These are phyloP conservation scores for Cyberlindnera saturnus DNA, from an alignment of 805 yeast species.

Conservation along the genomic window DNA sequence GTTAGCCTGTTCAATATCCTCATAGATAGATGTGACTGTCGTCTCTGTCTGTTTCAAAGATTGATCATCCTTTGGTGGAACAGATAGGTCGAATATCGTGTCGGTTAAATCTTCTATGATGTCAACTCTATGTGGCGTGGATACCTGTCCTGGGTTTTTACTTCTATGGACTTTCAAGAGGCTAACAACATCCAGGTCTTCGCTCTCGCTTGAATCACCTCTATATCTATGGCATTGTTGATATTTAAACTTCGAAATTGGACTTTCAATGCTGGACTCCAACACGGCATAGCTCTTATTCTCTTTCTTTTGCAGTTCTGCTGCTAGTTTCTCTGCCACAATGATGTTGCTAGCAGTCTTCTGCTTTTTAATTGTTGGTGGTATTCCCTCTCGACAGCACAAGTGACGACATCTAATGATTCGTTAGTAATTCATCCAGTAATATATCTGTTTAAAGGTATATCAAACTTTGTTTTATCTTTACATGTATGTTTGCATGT, in stretches of 20 bases:
- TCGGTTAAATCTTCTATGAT: too few relatives aligned
- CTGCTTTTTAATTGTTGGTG: conserved; percentile 10
- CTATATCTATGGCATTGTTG: neutral
- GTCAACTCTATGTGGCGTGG: too few relatives aligned
- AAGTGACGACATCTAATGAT: conserved; percentile 34
- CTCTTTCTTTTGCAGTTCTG: neutral
- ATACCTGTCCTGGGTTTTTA: too few relatives aligned
- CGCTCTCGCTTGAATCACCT: neutral
- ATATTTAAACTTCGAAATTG: neutral
- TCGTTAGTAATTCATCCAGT: conserved; percentile 11
- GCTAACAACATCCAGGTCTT: neutral
- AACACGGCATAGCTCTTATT: conserved; percentile 3
- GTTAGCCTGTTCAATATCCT: conserved; percentile 11
- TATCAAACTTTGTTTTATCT: conserved; percentile 22
- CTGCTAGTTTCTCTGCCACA: neutral
- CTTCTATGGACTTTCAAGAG: neutral
- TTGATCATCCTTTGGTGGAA: neutral
- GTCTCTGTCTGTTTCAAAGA: neutral
- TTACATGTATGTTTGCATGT: conserved; percentile 40
- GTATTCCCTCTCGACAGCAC: conserved; percentile 42
- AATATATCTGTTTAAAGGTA: too few relatives aligned
- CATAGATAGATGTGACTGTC: conserved; percentile 2
- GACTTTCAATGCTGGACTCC: neutral
- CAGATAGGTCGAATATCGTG: too few relatives aligned
- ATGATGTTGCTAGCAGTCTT: neutral